Percentiles rank a stretch among this genome's conserved stretches.
These are phyloP conservation scores for Penicillium sp. DNA, from an alignment of 2,329 filamentous ascomycete species.

Conservation along the genomic window DNA sequence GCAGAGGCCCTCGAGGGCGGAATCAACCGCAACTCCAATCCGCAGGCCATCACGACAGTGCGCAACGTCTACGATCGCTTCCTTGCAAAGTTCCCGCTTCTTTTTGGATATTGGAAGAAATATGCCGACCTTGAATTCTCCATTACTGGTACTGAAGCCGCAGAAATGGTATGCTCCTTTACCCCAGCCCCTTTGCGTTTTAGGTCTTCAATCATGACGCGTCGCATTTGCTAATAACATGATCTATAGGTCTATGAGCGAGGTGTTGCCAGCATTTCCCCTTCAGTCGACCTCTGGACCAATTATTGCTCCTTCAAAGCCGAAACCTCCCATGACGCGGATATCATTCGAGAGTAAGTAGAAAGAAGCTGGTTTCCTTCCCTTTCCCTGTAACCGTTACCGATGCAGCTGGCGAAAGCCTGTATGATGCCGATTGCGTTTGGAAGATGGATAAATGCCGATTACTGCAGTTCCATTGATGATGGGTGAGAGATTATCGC, in stretches of 20 bases:
- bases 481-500: slow-evolving; percentile 68
- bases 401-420: slow-evolving; percentile 42
- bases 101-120: slow-evolving; percentile 99
- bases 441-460: slow-evolving; percentile 35
- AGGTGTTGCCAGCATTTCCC: slow-evolving; percentile 87
- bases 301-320: slow-evolving; percentile 98
- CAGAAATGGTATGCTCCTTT: slow-evolving; percentile 75
- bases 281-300: slow-evolving; percentile 94
- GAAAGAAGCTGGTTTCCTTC: slow-evolving; percentile 64
- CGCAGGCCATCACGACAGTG: slow-evolving; percentile 83
- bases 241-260: slow-evolving; percentile 80
- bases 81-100: slow-evolving; percentile 87
- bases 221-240: slow-evolving; percentile 7
- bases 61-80: slow-evolving; percentile 90
- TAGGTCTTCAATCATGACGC: neutral
- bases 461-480: slow-evolving; percentile 43
- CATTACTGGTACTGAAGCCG: slow-evolving; percentile 93
- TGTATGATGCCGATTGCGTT: slow-evolving; percentile 39
- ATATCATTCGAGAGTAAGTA: slow-evolving; percentile 99
- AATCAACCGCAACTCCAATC: slow-evolving; percentile 93
- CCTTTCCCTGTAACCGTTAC: slow-evolving; percentile 59
- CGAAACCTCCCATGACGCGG: slow-evolving; percentile 91
- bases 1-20: slow-evolving; percentile 87
- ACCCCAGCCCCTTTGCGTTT: slow-evolving; percentile 4
- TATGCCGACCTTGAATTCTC: slow-evolving; percentile 98